Base-by-base conservation (phyloP, 1,284 basidiomycete genomes). In the Coniferiporia weirii region DNA sequence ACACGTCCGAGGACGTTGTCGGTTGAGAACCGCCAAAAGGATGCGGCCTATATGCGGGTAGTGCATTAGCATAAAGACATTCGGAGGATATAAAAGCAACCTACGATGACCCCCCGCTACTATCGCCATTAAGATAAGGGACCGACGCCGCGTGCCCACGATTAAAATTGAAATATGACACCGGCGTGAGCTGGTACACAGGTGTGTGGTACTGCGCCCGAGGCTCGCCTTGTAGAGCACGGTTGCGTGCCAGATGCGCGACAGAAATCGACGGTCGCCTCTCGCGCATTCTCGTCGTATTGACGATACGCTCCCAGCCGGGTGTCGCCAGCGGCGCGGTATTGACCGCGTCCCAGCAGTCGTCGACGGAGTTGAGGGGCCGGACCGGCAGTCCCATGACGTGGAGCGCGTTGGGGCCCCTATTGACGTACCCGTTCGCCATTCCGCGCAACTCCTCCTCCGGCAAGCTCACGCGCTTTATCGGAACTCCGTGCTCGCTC, bases 381-480 rank as follows among this genome's bases (percentile, higher is more conserved):
- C 44, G 10, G 46, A 61, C 53, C 19, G 60, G 47, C 45, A 34
- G 22, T 3, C 60, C 55, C 60, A 57, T 49, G 44, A 57, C 36
- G 17, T 27, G 44, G 35, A 32, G 40, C 19, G 59, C 49, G 19
- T 57, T 36, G 34, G 27, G 17, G 34, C 43, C 60, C 7, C 22
- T 15, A 13, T 54, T 36, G n/a, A 54, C 35, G 6, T 34, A 19
- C 34, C 35, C 20, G 1, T 19, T 20, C 15, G 35, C 52, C 17
- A 27, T 2, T 15, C 34, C 10, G 46, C 20, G 35, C 27, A 47
- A 43, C 20, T 40, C 10, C 8, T 44, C 45, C 32, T 48, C 57
- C 13, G 15, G 32, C 46, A 17, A 54, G 38, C 53, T 60, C 10
- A 20, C 22, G n/a, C 35, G 47, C 46, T 59, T 59, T 20, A 53